These are phyloP conservation scores for Pisolithus marmoratus DNA, from an alignment of 768 basidiomycete species.

Conservation along the genomic window DNA sequence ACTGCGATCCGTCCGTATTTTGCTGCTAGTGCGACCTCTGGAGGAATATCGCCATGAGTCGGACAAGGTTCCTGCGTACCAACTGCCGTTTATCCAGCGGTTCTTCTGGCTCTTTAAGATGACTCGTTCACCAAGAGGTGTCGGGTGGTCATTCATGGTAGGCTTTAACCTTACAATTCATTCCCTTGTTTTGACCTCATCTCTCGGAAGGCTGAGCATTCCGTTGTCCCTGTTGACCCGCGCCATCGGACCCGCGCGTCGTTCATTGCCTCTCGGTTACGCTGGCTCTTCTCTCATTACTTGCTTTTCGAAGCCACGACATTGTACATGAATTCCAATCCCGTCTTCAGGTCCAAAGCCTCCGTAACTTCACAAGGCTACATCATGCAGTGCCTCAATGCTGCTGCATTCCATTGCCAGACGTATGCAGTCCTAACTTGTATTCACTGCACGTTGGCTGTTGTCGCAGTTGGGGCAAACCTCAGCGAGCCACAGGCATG, in stretches of 20 bases:
- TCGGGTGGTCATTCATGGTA: slow-evolving; percentile 6
- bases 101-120: neutral
- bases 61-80: neutral
- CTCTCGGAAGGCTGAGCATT: neutral
- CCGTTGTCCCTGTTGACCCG: neutral
- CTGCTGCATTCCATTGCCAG: neutral
- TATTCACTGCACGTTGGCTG: neutral
- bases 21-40: slow-evolving; percentile 3
- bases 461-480: neutral
- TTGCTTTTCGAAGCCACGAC: neutral
- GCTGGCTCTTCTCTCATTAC: neutral
- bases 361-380: neutral
- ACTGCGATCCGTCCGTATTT: neutral
- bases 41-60: neutral
- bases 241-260: neutral
- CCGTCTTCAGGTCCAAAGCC: neutral
- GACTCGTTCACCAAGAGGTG: neutral
- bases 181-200: neutral
- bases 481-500: neutral
- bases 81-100: neutral
- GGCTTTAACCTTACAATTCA: neutral
- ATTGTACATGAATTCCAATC: slow-evolving; percentile 1
- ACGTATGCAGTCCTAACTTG: neutral
- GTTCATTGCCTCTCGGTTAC: neutral
- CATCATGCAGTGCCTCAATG: neutral